Conservation (phyloP, 2,329 filamentous ascomycete species). For the Didymella exigua region DNA sequence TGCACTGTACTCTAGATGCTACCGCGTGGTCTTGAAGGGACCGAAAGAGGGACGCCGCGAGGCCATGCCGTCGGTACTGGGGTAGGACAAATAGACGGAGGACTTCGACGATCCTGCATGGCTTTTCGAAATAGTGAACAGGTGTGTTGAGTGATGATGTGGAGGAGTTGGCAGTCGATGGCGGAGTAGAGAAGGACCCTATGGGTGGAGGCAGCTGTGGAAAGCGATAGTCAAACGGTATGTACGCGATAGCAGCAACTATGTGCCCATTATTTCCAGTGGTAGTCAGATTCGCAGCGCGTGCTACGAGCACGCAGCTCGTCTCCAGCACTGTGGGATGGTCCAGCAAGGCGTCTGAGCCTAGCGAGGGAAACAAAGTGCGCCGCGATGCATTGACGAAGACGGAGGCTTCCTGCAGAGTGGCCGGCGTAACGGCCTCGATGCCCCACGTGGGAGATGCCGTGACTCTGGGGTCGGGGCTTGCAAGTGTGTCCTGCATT, state of each 20-base stretch:
- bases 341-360: constrained; percentile 1
- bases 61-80: constrained; percentile 16
- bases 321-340: not conserved
- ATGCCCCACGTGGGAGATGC: constrained; percentile 9
- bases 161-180: constrained; percentile 2
- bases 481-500: constrained; percentile 8
- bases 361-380: constrained; percentile 11
- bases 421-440: constrained; percentile 1
- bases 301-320: not conserved
- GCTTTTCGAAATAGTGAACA: not conserved
- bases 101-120: constrained; percentile 17
- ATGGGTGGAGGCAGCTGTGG: not conserved
- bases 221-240: constrained; percentile 12
- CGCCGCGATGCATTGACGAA: constrained; percentile 18
- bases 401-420: not conserved
- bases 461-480: not conserved
- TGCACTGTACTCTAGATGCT: constrained; percentile 6
- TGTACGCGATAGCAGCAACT: constrained; percentile 1
- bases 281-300: too few species aligned
- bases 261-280: too few species aligned
- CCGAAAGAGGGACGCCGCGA: constrained; percentile 16
- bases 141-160: not conserved
- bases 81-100: constrained; percentile 19
- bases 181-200: not conserved
- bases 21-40: constrained; percentile 6